These are phyloP conservation scores for Ramaria rubella DNA, from an alignment of 768 basidiomycete species.

Conservation along the genomic window DNA sequence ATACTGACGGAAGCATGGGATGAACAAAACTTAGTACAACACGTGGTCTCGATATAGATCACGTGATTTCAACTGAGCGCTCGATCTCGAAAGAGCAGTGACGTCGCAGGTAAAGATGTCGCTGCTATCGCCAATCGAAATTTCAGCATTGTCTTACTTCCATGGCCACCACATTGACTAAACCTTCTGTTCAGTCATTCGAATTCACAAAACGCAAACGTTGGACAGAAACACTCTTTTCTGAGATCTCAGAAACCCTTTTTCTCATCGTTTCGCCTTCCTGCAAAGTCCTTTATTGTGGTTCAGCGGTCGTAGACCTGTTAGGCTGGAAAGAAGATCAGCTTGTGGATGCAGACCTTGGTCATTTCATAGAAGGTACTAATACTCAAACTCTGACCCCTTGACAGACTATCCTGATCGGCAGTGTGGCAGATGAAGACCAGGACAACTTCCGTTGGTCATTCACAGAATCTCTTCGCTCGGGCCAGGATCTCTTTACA, in stretches of 20 bases:
- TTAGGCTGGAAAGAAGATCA: slow-evolving; percentile 75
- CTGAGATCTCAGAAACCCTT: slow-evolving; percentile 70
- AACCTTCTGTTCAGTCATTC: slow-evolving; percentile 30
- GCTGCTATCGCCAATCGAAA: no score
- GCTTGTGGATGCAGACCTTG: slow-evolving; percentile 59
- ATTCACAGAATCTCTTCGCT: slow-evolving; percentile 51
- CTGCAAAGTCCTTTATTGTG: slow-evolving; percentile 63
- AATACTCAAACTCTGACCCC: slow-evolving; percentile 1
- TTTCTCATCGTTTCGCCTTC: slow-evolving; percentile 59
- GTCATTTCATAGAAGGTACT: slow-evolving; percentile 60
- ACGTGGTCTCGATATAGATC: no score
- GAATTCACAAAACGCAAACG: slow-evolving; percentile 85
- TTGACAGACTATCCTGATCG: slow-evolving; percentile 3
- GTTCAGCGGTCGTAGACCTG: slow-evolving; percentile 58
- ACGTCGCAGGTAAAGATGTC: not conserved
- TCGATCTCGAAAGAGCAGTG: not conserved
- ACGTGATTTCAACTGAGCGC: no score
- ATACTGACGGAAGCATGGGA: no score
- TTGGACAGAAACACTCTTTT: slow-evolving; percentile 76
- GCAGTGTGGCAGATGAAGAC: slow-evolving; percentile 47
- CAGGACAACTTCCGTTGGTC: slow-evolving; percentile 35
- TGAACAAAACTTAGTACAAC: no score
- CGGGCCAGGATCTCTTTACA: slow-evolving; percentile 43
- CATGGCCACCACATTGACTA: not conserved
- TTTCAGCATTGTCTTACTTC: not conserved